These are phyloP conservation scores for Apiospora phragmitis DNA, from an alignment of 2,329 filamentous ascomycete genomes.

Conservation along the genomic window DNA sequence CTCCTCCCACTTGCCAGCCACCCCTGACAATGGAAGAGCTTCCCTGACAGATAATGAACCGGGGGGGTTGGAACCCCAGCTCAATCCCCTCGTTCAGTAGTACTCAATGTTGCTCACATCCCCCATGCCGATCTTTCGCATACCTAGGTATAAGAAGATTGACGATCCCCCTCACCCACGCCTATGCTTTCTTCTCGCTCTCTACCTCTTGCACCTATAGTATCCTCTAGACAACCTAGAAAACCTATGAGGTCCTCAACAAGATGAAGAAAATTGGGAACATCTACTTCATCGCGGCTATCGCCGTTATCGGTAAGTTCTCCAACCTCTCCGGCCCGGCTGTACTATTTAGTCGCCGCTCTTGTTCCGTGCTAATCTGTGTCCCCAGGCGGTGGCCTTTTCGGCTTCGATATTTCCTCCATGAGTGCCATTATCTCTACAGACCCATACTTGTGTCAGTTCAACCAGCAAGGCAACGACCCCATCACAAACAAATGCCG, in stretches of 20 bases:
- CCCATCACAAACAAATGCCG: constrained; percentile 39
- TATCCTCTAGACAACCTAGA: not conserved
- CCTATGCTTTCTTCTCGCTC: not conserved
- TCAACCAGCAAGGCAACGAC: constrained; percentile 35
- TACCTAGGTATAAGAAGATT: not conserved
- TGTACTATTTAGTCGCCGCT: not conserved
- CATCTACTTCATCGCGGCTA: constrained; percentile 44
- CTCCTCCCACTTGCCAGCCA: not conserved
- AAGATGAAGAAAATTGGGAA: constrained; percentile 37
- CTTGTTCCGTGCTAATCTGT: not conserved
- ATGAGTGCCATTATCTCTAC: constrained; percentile 46
- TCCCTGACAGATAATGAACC: not conserved
- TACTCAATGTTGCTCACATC: not conserved
- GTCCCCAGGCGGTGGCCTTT: constrained; percentile 38
- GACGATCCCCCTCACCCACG: not conserved
- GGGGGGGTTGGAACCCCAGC: constrained; percentile 2
- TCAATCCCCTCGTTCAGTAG: not conserved
- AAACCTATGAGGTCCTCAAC: constrained; percentile 1
- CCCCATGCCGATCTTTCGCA: not conserved
- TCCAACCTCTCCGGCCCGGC: not conserved
- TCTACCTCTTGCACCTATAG: not conserved
- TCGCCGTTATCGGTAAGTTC: constrained; percentile 41
- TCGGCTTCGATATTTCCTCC: constrained; percentile 47
- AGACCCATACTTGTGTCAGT: constrained; percentile 42
- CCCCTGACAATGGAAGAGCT: not conserved